A percentile compares a stretch with the other conserved stretches of the same genome.
phyloP scores from a whole-genome alignment of 345 rosid genomes.

The Gossypium australe region DNA sequence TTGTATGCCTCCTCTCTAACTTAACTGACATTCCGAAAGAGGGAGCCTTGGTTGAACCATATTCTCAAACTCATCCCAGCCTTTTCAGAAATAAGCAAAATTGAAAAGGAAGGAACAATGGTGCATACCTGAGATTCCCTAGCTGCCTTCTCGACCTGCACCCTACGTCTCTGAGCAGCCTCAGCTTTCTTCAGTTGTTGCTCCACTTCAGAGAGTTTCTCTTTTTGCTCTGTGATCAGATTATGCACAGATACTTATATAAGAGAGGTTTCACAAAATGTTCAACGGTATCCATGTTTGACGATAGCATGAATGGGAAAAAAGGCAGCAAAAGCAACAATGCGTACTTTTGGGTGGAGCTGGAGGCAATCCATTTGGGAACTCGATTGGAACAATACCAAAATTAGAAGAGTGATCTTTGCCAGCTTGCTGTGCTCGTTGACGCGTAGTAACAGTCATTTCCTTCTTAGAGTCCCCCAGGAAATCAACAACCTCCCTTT shows the following conservation, averaged over 20 bases:
- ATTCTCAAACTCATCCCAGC: neutral
- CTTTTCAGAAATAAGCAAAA: neutral
- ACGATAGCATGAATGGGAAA: neutral
- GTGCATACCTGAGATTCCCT: slow-evolving; percentile 44
- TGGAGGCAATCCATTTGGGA: slow-evolving; percentile 53
- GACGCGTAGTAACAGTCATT: slow-evolving; percentile 44
- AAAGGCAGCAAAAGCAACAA: neutral
- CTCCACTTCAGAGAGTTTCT: slow-evolving; percentile 51
- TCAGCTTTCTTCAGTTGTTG: slow-evolving; percentile 50
- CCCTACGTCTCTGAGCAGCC: slow-evolving; percentile 49
- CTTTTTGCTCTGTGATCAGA: slow-evolving; percentile 41
- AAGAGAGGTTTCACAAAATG: neutral
- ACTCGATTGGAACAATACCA: slow-evolving; percentile 33
- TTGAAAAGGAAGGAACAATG: neutral
- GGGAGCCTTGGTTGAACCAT: neutral
- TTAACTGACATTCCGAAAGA: neutral
- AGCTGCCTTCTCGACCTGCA: slow-evolving; percentile 60
- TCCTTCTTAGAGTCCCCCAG: slow-evolving; percentile 40
- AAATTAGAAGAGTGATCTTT: slow-evolving; percentile 27
- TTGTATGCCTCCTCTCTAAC: neutral
- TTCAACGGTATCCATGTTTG: neutral
- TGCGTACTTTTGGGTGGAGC: slow-evolving; percentile 51
- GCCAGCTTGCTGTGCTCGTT: slow-evolving; percentile 51
- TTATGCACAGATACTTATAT: neutral
- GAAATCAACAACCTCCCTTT: slow-evolving; percentile 33